Base-by-base conservation (phyloP, 306 rosid genomes). In the Dryas drummondii region DNA sequence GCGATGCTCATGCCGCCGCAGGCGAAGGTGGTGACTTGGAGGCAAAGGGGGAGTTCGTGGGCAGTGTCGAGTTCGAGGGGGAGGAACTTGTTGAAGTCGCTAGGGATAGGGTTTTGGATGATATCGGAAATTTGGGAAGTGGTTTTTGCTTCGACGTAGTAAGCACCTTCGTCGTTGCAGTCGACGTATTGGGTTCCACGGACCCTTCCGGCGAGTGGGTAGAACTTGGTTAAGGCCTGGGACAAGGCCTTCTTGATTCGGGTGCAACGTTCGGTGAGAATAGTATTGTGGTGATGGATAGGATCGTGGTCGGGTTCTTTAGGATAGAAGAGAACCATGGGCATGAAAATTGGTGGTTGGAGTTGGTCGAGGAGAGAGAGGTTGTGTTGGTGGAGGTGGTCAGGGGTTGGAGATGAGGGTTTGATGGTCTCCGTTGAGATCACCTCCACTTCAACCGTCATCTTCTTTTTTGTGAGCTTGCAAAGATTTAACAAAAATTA, bases 361-460 rank as follows among this genome's bases (percentile, higher is more conserved):
- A 72, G 9, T 51, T 86, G 89, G 75, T 86, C 89, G 4, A 86
- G 71, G 79, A 80, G 80, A 17, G 87, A 80, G 64, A 86, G 83
- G 11, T 81, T 51, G 32, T 59, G 76, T 19, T 49, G 76, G 62
- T 55, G 68, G 68, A 76, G 83, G 58, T 83, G 48, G 4, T 57
- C 14, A 0, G 89, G 87, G 12, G 85, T 83, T 45, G 80, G 64
- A 32, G 80, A 70, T 0, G 87, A 78, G 16, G 89, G 89, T 58
- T 83, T 83, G 76, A 86, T 63, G 12, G 57, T 37, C 59, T 83
- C 83, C 4, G 40, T 47, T 6, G 80, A 80, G 69, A 68, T 53
- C 2, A 80, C 57, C 16, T 61, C 76, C 41, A 77, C 77, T 40
- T 84, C 74, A 10, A 81, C n/a, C 52, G n/a, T 16, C 68, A 54